These are phyloP conservation scores for Dactylellina parvicollis DNA, from an alignment of 2,329 filamentous ascomycete species.

Conservation along the genomic window DNA sequence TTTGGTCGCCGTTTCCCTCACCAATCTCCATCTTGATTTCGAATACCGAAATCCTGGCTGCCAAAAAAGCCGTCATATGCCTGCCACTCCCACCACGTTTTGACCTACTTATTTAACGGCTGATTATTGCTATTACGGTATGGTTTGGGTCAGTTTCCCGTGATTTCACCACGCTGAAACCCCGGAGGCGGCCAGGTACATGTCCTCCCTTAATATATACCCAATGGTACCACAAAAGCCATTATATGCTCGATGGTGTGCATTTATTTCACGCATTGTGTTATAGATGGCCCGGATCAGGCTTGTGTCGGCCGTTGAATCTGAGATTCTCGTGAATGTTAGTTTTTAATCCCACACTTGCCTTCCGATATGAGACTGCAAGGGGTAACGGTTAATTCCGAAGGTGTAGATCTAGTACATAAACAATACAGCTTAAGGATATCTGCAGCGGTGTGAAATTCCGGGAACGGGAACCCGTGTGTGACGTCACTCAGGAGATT, in stretches of 20 bases:
- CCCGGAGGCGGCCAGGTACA: conserved; percentile 15
- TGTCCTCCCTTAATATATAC: neutral
- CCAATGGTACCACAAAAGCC: neutral
- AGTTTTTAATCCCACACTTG: neutral
- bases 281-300: neutral
- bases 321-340: neutral
- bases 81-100: conserved; percentile 3
- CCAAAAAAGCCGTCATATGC: neutral
- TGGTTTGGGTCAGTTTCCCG: conserved; percentile 31
- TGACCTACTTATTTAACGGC: too few species aligned
- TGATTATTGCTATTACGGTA: too few species aligned
- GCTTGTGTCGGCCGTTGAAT: neutral
- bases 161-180: conserved; percentile 31
- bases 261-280: conserved; percentile 10
- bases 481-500: conserved; percentile 8
- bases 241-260: conserved; percentile 11
- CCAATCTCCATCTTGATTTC: too few species aligned
- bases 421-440: conserved; percentile 12
- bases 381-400: neutral
- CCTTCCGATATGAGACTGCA: neutral
- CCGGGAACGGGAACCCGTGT: conserved; percentile 27
- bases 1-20: too few species aligned
- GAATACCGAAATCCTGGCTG: neutral
- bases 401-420: neutral
- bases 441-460: neutral